Percentiles rank a stretch among this genome's conserved stretches.
phyloP scores from a whole-genome alignment of 225 moss, liverwort and hornwort species.

The Pseudisothecium myosuroides region DNA sequence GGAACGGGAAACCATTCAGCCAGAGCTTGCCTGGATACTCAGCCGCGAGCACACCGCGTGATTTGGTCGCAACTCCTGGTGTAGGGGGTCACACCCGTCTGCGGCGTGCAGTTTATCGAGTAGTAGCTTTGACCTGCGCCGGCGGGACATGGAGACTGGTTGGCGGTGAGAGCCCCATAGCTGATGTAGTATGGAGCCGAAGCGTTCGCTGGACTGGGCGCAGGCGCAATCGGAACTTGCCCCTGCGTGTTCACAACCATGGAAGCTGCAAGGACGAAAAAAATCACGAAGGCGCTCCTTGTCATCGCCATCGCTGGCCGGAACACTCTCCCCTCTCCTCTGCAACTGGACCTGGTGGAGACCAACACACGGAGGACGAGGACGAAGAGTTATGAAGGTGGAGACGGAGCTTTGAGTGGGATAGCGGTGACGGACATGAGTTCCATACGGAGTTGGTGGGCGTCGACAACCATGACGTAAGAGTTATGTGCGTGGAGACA shows the following conservation, averaged over 20 bases:
- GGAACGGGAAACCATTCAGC: neutral
- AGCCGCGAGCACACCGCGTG: constrained; percentile 28
- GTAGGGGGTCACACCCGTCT: neutral
- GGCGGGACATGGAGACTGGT: constrained; percentile 16
- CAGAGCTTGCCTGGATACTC: neutral
- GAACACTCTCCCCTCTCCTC: neutral
- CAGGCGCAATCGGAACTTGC: neutral
- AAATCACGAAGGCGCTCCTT: neutral
- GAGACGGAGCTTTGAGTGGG: neutral
- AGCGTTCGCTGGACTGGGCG: neutral
- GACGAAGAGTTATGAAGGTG: neutral
- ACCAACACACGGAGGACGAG: neutral
- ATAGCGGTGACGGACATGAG: neutral
- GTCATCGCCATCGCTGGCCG: neutral
- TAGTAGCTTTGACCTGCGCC: constrained; percentile 24
- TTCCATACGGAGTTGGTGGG: neutral
- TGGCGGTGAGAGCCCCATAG: constrained; percentile 15
- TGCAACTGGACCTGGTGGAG: neutral
- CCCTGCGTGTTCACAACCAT: neutral
- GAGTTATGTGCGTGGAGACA: neutral
- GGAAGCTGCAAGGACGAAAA: neutral
- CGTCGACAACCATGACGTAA: neutral
- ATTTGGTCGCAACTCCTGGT: constrained; percentile 7
- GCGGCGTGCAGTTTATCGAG: neutral
- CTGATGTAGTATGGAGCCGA: constrained; percentile 1